A percentile compares a stretch with the other conserved stretches of the same genome.
Conservation (phyloP, 352 stramenopile genomes). For the Pythium rishiriense region DNA sequence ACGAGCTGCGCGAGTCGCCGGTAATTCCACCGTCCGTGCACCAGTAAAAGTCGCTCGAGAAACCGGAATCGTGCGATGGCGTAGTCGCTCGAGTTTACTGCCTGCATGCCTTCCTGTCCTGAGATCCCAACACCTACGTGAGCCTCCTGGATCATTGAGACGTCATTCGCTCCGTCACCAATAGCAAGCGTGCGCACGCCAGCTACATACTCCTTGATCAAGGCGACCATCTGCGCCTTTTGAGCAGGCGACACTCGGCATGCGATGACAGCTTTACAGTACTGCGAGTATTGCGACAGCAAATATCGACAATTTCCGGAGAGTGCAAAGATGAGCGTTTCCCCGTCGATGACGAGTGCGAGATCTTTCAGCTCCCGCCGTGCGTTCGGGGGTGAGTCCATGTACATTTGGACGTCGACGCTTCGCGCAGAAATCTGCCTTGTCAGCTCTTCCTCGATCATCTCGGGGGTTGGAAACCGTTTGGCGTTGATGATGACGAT, state of each 20-base stretch:
- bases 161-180: constrained; percentile 94
- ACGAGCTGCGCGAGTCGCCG: constrained; percentile 88
- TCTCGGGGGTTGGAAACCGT: constrained; percentile 44
- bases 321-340: constrained; percentile 67
- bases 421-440: constrained; percentile 44
- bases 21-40: constrained; percentile 93
- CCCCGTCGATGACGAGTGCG: constrained; percentile 79
- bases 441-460: constrained; percentile 49
- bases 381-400: constrained; percentile 40
- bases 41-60: constrained; percentile 86
- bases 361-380: constrained; percentile 56
- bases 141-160: constrained; percentile 94
- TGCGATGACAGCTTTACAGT: constrained; percentile 87
- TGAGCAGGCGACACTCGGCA: constrained; percentile 86
- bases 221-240: constrained; percentile 82
- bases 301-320: constrained; percentile 37
- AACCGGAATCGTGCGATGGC: constrained; percentile 93
- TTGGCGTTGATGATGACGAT: constrained; percentile 69
- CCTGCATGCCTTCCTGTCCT: constrained; percentile 91
- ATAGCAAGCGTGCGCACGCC: constrained; percentile 86
- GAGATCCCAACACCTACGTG: constrained; percentile 92
- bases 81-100: constrained; percentile 94
- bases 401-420: constrained; percentile 47
- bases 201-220: constrained; percentile 78
- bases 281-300: constrained; percentile 71